phyloP scores from a whole-genome alignment of 1,284 basidiomycete genomes.

The Sanghuangporus weigelae region DNA sequence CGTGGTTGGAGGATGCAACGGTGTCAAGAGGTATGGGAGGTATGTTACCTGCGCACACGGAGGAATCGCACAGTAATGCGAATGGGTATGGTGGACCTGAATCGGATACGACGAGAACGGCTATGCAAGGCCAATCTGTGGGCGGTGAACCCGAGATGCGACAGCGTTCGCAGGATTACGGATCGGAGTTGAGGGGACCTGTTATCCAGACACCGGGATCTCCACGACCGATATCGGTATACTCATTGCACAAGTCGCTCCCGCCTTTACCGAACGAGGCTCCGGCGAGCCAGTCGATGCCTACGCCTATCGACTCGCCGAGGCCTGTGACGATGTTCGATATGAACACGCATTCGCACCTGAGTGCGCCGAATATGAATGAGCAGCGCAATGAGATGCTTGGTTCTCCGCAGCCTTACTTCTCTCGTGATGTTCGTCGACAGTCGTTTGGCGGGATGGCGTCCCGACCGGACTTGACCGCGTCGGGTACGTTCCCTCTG shows the following conservation, averaged over 20 bases:
- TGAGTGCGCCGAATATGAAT: slow-evolving; percentile 34
- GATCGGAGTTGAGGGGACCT: slow-evolving; percentile 30
- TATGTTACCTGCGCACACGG: slow-evolving; percentile 11
- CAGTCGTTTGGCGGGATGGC: slow-evolving; percentile 70
- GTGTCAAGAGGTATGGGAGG: background rate
- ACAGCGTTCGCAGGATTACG: slow-evolving; percentile 32
- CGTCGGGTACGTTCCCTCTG: slow-evolving; percentile 38
- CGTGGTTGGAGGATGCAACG: slow-evolving; percentile 12
- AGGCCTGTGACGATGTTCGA: slow-evolving; percentile 65
- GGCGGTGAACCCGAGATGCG: slow-evolving; percentile 56
- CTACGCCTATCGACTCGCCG: slow-evolving; percentile 30
- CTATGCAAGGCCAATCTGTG: slow-evolving; percentile 36
- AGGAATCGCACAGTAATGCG: slow-evolving; percentile 8
- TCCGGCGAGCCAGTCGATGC: slow-evolving; percentile 25
- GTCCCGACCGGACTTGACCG: slow-evolving; percentile 48
- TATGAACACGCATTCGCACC: slow-evolving; percentile 43
- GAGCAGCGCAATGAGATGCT: slow-evolving; percentile 22
- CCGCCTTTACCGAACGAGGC: slow-evolving; percentile 67
- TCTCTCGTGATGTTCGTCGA: slow-evolving; percentile 53
- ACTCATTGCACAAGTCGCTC: slow-evolving; percentile 66
- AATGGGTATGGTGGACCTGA: background rate
- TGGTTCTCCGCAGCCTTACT: slow-evolving; percentile 58
- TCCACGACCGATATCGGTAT: slow-evolving; percentile 31
- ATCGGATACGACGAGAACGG: slow-evolving; percentile 27
- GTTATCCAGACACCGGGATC: slow-evolving; percentile 25